A percentile compares a stretch with the other conserved stretches of the same genome.
Evolutionary conservation across 306 rosid species (phyloP).

Genomic region (Macrotyloma uniflorum): DNA sequence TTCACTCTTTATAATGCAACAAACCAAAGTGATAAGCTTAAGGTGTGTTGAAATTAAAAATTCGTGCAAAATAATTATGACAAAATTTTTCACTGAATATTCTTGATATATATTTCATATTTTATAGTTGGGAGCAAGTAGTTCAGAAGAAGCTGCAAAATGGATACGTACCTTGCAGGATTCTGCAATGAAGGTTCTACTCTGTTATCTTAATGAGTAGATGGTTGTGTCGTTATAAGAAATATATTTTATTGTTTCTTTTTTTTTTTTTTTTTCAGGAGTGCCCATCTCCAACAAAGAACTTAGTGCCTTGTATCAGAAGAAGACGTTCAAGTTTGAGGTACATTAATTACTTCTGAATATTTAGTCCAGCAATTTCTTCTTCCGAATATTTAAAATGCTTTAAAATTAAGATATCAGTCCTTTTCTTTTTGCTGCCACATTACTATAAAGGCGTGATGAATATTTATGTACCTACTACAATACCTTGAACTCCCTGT

Average conservation of each 20-base stretch:
- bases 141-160: conserved; percentile 90
- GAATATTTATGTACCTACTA: not conserved
- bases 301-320: conserved; percentile 45
- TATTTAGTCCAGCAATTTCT: not conserved
- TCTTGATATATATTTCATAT: conserved; percentile 29
- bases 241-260: conserved; percentile 26
- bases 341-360: conserved; percentile 35
- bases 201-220: conserved; percentile 15
- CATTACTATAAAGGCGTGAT: conserved; percentile 4
- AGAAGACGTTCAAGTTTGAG: conserved; percentile 60
- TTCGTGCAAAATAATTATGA: conserved; percentile 18
- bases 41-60: conserved; percentile 56
- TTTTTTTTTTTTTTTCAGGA: conserved; percentile 50
- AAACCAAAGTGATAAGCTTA: conserved; percentile 72
- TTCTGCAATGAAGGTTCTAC: conserved; percentile 71
- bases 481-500: not conserved
- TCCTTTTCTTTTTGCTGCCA: not conserved
- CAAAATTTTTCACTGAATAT: conserved; percentile 22
- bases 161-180: conserved; percentile 82
- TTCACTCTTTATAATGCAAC: conserved; percentile 75
- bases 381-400: conserved; percentile 12
- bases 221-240: conserved; percentile 34
- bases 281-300: conserved; percentile 51
- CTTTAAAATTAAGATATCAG: not conserved
- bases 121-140: conserved; percentile 79